A percentile compares a stretch with the other conserved stretches of the same genome.
These are phyloP conservation scores for Stachybotrys chlorohalonatus DNA, from an alignment of 2,329 filamentous ascomycete species.

Conservation along the genomic window DNA sequence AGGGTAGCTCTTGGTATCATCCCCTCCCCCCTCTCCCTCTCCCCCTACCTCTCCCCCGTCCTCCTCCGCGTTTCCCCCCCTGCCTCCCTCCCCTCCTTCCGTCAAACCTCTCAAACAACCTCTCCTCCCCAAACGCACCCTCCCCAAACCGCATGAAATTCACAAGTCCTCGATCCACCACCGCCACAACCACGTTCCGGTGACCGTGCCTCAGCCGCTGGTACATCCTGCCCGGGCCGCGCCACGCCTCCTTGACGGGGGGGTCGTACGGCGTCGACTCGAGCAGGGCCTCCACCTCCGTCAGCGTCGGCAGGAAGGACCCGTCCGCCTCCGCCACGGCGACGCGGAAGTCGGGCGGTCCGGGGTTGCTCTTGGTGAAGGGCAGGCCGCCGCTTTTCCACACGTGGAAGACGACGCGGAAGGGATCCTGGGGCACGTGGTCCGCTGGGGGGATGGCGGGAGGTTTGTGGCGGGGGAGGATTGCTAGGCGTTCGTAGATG, in stretches of 20 bases:
- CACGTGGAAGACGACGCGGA: slow-evolving; percentile 68
- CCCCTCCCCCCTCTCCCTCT: slow-evolving; percentile 12
- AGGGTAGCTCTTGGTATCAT: slow-evolving; percentile 8
- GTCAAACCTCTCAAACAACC: slow-evolving; percentile 53
- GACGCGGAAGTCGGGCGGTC: slow-evolving; percentile 73
- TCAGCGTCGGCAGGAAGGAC: slow-evolving; percentile 61
- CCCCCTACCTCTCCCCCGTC: slow-evolving; percentile 29
- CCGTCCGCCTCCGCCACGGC: slow-evolving; percentile 71
- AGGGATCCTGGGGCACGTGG: slow-evolving; percentile 39
- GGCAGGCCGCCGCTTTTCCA: slow-evolving; percentile 57
- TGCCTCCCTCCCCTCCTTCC: slow-evolving; percentile 25
- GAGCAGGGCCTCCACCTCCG: slow-evolving; percentile 62
- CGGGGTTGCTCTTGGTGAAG: slow-evolving; percentile 74
- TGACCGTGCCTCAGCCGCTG: slow-evolving; percentile 75
- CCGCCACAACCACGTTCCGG: slow-evolving; percentile 73
- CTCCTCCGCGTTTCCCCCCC: slow-evolving; percentile 30
- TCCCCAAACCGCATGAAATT: slow-evolving; percentile 81
- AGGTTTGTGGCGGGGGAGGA: slow-evolving; percentile 64
- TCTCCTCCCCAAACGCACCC: slow-evolving; percentile 69
- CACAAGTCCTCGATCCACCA: slow-evolving; percentile 83
- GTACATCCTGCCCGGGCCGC: slow-evolving; percentile 49
- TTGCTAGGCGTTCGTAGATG: slow-evolving; percentile 67
- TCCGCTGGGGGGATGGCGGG: slow-evolving; percentile 16
- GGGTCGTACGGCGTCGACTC: slow-evolving; percentile 64
- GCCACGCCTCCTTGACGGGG: slow-evolving; percentile 27